Percentiles rank a stretch among this genome's conserved stretches.
phyloP scores from a whole-genome alignment of 1,139 yeast species.

The Hemisphaericaspora xylofermentans region DNA sequence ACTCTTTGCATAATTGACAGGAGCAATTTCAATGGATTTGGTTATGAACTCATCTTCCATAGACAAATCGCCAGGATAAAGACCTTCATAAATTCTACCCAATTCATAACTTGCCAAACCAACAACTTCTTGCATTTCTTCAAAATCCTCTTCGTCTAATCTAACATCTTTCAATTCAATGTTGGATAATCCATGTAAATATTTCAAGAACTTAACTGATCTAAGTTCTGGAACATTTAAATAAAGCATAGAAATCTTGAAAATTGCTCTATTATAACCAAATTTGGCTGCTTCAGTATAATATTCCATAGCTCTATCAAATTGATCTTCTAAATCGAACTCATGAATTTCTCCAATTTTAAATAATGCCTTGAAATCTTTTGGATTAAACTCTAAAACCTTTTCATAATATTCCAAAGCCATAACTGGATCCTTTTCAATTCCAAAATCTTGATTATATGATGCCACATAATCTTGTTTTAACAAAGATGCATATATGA shows the following conservation, averaged over 20 bases:
- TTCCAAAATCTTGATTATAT: slow-evolving; percentile 40
- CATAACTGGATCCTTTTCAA: slow-evolving; percentile 29
- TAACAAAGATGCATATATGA: slow-evolving; percentile 40
- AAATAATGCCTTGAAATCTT: slow-evolving; percentile 36
- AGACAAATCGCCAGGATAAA: slow-evolving; percentile 47
- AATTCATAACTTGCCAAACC: slow-evolving; percentile 51
- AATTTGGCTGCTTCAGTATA: slow-evolving; percentile 42
- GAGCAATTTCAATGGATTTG: slow-evolving; percentile 37
- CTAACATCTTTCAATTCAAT: slow-evolving; percentile 37
- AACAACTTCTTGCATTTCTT: slow-evolving; percentile 43
- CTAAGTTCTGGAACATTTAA: slow-evolving; percentile 36
- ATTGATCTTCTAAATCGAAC: slow-evolving; percentile 28
- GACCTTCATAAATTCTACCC: slow-evolving; percentile 71
- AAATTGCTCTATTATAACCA: slow-evolving; percentile 47
- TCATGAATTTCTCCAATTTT: slow-evolving; percentile 45
- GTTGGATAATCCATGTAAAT: slow-evolving; percentile 38
- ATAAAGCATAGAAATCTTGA: slow-evolving; percentile 40
- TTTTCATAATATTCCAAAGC: slow-evolving; percentile 36
- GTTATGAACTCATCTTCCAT: slow-evolving; percentile 38
- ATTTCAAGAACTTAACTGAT: slow-evolving; percentile 36
- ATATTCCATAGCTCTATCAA: slow-evolving; percentile 34
- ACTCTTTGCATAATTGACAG: slow-evolving; percentile 59
- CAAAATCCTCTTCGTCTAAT: slow-evolving; percentile 39
- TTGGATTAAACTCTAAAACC: slow-evolving; percentile 33
- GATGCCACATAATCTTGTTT: slow-evolving; percentile 33